Conservation (phyloP, 2,329 filamentous ascomycete genomes). For the Beauveria sp. region DNA sequence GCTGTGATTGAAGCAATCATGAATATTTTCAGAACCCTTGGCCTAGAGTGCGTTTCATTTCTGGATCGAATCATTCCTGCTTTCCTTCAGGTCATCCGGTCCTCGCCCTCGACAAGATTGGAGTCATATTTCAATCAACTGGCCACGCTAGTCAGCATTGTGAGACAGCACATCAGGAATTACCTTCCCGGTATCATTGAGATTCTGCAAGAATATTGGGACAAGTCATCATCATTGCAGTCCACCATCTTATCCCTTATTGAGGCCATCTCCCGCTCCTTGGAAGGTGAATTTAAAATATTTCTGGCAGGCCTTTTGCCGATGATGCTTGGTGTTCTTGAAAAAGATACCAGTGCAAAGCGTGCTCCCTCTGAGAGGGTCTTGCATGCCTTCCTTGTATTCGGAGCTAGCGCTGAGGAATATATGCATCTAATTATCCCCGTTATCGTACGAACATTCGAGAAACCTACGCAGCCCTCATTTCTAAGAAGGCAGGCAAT, state of each 20-base stretch:
- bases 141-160: conserved; percentile 85
- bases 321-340: conserved; percentile 87
- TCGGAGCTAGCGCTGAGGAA: conserved; percentile 90
- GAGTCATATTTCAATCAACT: conserved; percentile 98
- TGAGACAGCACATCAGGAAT: conserved; percentile 90
- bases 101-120: conserved; percentile 66
- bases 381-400: conserved; percentile 89
- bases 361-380: conserved; percentile 83
- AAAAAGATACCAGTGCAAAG: conserved; percentile 70
- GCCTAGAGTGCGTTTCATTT: conserved; percentile 92
- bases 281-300: conserved; percentile 97
- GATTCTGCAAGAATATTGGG: conserved; percentile 86
- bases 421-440: conserved; percentile 99
- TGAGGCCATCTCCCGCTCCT: conserved; percentile 84
- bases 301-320: conserved; percentile 85
- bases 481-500: conserved; percentile 82
- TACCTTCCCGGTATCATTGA: conserved; percentile 82
- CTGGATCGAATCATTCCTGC: conserved; percentile 90
- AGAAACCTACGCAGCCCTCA: conserved; percentile 73
- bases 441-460: conserved; percentile 88
- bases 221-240: conserved; percentile 70
- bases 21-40: conserved; percentile 95
- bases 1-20: conserved; percentile 96
- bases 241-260: conserved; percentile 86
- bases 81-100: conserved; percentile 82